Percentiles rank a stretch among this genome's conserved stretches.
Evolutionary conservation across 2,329 filamentous ascomycete genomes (phyloP).

Genomic region (Chaetomium olivaceum): DNA sequence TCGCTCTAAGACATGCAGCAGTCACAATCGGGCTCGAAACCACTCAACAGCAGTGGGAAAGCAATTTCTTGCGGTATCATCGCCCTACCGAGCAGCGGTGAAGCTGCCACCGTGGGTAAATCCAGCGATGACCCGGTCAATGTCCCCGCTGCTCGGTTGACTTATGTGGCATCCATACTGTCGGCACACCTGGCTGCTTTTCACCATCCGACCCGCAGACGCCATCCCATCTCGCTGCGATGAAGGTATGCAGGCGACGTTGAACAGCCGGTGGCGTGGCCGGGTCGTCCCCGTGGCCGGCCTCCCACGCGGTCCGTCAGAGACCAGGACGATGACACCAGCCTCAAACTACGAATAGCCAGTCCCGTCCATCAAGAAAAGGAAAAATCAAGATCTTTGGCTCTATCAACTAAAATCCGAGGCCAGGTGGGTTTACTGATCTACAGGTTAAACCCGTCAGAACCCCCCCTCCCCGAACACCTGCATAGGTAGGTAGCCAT

Average conservation of each 20-base stretch:
- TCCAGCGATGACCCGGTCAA: neutral
- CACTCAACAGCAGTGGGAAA: neutral
- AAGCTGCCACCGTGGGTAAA: neutral
- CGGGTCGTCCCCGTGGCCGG: slow-evolving; percentile 8
- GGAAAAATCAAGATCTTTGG: neutral
- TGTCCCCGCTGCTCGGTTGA: neutral
- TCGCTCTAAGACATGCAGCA: slow-evolving; percentile 27
- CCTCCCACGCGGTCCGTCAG: slow-evolving; percentile 12
- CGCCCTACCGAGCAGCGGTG: slow-evolving; percentile 9
- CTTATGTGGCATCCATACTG: neutral
- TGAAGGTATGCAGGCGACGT: neutral
- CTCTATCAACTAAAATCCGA: neutral
- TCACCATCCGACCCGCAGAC: neutral
- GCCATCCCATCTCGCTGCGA: slow-evolving; percentile 2
- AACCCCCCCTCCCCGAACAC: neutral
- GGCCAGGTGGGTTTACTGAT: neutral
- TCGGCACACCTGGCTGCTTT: neutral
- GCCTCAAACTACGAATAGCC: slow-evolving; percentile 19
- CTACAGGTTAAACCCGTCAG: neutral
- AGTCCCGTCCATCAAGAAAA: neutral
- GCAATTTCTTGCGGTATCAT: neutral
- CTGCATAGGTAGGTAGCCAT: neutral
- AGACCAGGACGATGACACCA: slow-evolving; percentile 22
- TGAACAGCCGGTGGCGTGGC: neutral
- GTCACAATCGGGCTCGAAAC: slow-evolving; percentile 1